Conservation (phyloP, 441 rosid species). For the Pelargonium citronellum region DNA sequence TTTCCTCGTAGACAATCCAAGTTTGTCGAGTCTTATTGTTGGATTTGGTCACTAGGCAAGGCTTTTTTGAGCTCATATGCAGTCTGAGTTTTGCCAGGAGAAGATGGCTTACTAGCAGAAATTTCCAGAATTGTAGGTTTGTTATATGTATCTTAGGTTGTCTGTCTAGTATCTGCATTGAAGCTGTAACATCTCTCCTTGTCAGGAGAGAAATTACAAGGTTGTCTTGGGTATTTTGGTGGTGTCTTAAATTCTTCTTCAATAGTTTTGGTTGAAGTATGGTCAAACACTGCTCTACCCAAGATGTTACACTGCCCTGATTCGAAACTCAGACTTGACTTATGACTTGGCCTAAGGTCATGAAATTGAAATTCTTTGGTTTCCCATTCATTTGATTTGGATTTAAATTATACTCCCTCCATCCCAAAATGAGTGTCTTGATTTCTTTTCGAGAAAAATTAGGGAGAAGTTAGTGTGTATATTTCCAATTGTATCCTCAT, state of each 20-base stretch:
- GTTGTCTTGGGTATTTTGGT: slow-evolving; percentile 3
- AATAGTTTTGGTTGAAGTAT: not conserved
- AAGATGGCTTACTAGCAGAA: not conserved
- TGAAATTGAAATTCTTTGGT: no score
- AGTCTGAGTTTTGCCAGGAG: not conserved
- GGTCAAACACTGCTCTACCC: not conserved
- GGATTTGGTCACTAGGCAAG: not conserved
- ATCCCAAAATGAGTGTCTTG: no score
- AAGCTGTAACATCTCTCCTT: not conserved
- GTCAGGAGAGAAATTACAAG: not conserved
- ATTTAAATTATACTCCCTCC: no score
- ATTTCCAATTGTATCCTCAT: no score
- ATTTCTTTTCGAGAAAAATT: no score
- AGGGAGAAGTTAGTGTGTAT: no score
- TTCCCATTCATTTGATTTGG: no score
- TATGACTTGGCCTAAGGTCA: no score
- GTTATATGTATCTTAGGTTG: slow-evolving; percentile 1
- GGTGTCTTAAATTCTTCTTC: not conserved
- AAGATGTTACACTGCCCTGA: no score
- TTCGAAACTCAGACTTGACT: no score
- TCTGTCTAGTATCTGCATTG: not conserved
- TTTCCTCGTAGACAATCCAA: not conserved
- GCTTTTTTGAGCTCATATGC: not conserved
- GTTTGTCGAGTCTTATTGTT: not conserved
- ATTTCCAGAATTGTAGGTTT: not conserved